These are phyloP conservation scores for Cordyceps tenuipes DNA, from an alignment of 2,329 filamentous ascomycete genomes.

Conservation along the genomic window DNA sequence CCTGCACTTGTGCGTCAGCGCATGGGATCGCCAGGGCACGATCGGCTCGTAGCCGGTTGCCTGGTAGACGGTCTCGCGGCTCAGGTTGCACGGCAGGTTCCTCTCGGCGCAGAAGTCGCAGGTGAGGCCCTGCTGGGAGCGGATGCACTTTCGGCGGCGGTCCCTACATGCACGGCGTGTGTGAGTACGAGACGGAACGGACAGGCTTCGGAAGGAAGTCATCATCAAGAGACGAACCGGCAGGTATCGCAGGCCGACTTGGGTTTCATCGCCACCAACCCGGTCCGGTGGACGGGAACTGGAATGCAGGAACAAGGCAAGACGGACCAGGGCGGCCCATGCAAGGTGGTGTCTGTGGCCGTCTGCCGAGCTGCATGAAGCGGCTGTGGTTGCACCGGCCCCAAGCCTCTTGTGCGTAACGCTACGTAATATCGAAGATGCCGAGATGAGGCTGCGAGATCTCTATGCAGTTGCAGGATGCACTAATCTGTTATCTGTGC, in stretches of 20 bases:
- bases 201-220: not conserved
- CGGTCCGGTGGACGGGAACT: too few species aligned
- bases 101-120: not conserved
- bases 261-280: not conserved
- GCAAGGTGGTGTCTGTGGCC: too few species aligned
- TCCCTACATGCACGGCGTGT: not conserved
- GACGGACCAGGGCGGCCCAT: too few species aligned
- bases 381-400: too few species aligned
- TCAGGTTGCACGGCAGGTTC: not conserved
- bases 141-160: not conserved
- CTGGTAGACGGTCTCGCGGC: not conserved
- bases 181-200: not conserved
- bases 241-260: not conserved
- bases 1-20: not conserved
- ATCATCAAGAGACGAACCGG: not conserved
- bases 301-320: too few species aligned
- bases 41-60: not conserved
- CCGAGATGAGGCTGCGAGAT: too few species aligned
- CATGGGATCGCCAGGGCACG: not conserved
- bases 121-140: not conserved
- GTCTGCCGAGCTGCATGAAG: too few species aligned
- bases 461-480: too few species aligned
- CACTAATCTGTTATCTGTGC: too few species aligned
- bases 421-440: too few species aligned
- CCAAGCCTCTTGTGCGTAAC: too few species aligned